phyloP scores from a whole-genome alignment of 1,284 basidiomycete species.

The Rhodotorula sp. region DNA sequence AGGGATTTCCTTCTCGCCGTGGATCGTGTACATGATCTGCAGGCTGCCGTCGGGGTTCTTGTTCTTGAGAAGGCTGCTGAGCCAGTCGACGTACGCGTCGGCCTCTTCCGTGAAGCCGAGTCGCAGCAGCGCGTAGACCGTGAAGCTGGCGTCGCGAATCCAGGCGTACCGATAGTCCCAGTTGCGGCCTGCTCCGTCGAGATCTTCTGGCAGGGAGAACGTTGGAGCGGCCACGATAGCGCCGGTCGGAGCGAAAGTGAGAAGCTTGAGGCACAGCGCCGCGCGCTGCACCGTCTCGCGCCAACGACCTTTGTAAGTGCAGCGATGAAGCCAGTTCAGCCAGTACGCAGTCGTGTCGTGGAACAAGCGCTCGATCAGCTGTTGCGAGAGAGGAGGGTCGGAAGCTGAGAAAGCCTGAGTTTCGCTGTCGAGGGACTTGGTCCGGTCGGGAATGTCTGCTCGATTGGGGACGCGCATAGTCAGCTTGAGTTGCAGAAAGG shows the following conservation, averaged over 20 bases:
- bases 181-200: constrained; percentile 73
- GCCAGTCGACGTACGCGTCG: constrained; percentile 71
- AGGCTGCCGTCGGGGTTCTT: constrained; percentile 74
- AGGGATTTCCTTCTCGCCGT: constrained; percentile 62
- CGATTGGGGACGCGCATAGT: background rate
- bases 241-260: constrained; percentile 78
- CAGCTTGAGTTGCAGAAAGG: background rate
- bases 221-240: constrained; percentile 90
- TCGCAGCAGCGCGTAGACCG: constrained; percentile 83
- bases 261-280: constrained; percentile 78
- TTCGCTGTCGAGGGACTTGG: background rate
- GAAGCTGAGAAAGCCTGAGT: constrained; percentile 3
- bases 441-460: constrained; percentile 22
- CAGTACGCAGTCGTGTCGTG: constrained; percentile 79
- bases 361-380: constrained; percentile 10
- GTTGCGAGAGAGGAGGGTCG: constrained; percentile 31
- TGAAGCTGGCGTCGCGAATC: constrained; percentile 87
- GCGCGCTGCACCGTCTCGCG: constrained; percentile 84
- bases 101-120: constrained; percentile 88
- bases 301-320: constrained; percentile 86
- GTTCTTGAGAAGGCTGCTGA: constrained; percentile 22
- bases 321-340: constrained; percentile 76
- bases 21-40: constrained; percentile 88
- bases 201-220: constrained; percentile 85
- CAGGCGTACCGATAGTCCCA: constrained; percentile 59